Evolutionary conservation across 148 eudicot genomes (phyloP).

Genomic region (Vaccinium macrocarpon): DNA sequence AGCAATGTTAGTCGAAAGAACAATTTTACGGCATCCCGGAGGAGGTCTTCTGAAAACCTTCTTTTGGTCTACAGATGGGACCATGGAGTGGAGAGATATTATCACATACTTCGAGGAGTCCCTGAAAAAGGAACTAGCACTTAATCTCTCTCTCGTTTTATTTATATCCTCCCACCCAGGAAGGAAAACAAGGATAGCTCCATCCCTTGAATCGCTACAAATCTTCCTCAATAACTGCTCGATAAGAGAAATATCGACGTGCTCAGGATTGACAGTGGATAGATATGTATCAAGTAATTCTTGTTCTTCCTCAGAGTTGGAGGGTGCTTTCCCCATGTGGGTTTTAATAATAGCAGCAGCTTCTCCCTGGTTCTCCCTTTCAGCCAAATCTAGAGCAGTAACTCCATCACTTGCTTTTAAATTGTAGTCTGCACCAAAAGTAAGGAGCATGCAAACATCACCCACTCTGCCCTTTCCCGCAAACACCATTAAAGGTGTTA

Average conservation of each 20-base stretch:
- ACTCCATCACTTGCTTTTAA: slow-evolving; percentile 67
- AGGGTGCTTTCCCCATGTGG: slow-evolving; percentile 42
- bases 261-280: slow-evolving; percentile 57
- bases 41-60: slow-evolving; percentile 71
- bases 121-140: slow-evolving; percentile 45
- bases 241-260: slow-evolving; percentile 61
- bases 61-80: slow-evolving; percentile 80
- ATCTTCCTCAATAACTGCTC: slow-evolving; percentile 72
- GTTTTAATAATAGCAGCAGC: slow-evolving; percentile 58
- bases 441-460: slow-evolving; percentile 84
- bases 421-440: slow-evolving; percentile 74
- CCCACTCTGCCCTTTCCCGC: slow-evolving; percentile 75
- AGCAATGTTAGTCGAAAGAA: slow-evolving; percentile 92
- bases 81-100: slow-evolving; percentile 82
- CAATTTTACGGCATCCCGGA: slow-evolving; percentile 80
- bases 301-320: slow-evolving; percentile 47
- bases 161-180: slow-evolving; percentile 97
- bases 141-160: slow-evolving; percentile 52
- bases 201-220: slow-evolving; percentile 65
- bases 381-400: slow-evolving; percentile 78
- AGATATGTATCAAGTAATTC: slow-evolving; percentile 58
- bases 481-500: slow-evolving; percentile 86
- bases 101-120: slow-evolving; percentile 59
- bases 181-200: slow-evolving; percentile 88
- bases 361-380: slow-evolving; percentile 56